phyloP scores from a whole-genome alignment of 257 asterid genomes.

The Solanum chmielewskii region DNA sequence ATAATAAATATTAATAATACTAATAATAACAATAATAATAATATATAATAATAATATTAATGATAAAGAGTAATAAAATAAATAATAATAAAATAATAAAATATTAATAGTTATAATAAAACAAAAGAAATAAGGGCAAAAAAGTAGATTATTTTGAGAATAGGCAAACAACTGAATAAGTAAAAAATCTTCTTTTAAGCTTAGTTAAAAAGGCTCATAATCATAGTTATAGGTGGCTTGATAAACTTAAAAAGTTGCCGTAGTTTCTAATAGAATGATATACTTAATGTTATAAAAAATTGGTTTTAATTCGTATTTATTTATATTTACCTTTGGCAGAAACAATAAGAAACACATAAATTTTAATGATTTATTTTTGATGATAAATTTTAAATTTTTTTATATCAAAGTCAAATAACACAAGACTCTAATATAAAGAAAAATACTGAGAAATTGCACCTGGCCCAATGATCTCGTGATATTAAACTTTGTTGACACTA shows the following conservation, averaged over 20 bases:
- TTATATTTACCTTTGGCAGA: neutral
- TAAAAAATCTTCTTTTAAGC: no score
- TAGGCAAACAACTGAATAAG: accelerated
- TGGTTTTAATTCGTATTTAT: neutral
- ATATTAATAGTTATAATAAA: no score
- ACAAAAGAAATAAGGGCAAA: no score
- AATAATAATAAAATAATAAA: no score
- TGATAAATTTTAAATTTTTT: no score
- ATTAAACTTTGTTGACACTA: neutral
- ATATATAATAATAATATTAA: no score
- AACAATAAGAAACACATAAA: neutral
- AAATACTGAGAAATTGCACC: neutral
- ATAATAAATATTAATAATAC: no score
- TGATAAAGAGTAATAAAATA: no score
- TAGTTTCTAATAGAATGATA: neutral
- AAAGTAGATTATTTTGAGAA: no score
- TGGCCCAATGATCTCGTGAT: neutral
- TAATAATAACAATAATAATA: no score
- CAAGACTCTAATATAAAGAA: neutral
- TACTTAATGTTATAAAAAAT: neutral
- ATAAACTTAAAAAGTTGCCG: neutral
- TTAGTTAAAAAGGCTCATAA: no score
- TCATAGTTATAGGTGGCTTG: neutral
- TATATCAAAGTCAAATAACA: neutral
- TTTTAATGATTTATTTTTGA: neutral